Evolutionary conservation across 108 stramenopile genomes (phyloP), one percentile per base, ranked within the genome.

Genomic region (Nitzschia sp.): DNA sequence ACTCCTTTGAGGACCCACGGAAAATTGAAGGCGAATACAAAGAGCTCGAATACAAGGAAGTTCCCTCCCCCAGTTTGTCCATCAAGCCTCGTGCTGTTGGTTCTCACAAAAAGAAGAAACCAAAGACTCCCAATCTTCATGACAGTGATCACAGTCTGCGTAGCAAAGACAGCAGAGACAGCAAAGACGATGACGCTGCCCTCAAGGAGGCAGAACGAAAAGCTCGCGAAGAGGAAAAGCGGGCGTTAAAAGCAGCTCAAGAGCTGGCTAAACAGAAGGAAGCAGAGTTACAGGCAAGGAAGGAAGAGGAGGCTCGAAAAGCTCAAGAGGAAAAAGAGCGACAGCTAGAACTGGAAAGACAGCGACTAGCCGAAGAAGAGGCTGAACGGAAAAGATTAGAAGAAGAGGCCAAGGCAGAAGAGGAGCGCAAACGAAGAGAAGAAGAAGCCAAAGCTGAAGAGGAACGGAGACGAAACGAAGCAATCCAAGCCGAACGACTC

Each of bases 21-120:
- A 38, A 56, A 43, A 56, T 67, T 24, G 53, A 52, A 17, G 66
- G 54, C 0, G 66, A 56, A 21, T 54, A 56, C 41, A 54, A 56
- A 24, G 54, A 56, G 17, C 22, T 67, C n/a, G 29, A 40, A 22
- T 67, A 67, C 53, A 41, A 67, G 11, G 54, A 67, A 56, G 37
- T 67, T 22, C 41, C 53, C 2, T 67, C 51, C n/a, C 66, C 66
- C 3, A 58, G 57, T 34, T 34, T 34, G 29, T 34, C 38, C 1
- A 58, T 58, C 29, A 58, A 39, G 40, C 57, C 40, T 14, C 37
- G 38, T 34, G 57, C 40, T 9, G 57, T 40, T 19, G 14, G 1
- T 11, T 12, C 37, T 6, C 37, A 58, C 14, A 58, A 40, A 8
- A 58, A 40, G 38, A 58, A 58, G 38, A 54, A 54, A 54, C 11